Percentiles rank a stretch among this genome's conserved stretches.
These are phyloP conservation scores for Pezizomycotina sp. DNA, from an alignment of 2,329 filamentous ascomycete genomes.

Conservation along the genomic window DNA sequence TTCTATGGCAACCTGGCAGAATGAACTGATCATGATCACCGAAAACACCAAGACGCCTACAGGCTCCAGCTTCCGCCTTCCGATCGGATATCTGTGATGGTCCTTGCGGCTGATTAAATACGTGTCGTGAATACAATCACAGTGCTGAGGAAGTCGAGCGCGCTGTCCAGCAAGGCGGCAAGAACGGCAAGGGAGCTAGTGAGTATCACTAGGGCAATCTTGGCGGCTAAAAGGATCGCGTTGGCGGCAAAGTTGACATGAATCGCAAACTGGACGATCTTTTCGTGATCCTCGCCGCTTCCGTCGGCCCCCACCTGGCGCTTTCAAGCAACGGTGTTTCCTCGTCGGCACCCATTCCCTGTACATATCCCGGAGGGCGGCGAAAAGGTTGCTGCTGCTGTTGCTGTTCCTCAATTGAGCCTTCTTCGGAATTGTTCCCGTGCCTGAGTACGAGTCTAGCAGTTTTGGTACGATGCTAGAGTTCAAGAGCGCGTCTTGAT, in stretches of 20 bases:
- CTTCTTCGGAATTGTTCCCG: constrained; percentile 5
- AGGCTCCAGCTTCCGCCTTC: constrained; percentile 58
- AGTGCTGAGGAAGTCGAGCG: constrained; percentile 65
- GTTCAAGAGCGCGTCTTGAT: constrained; percentile 70
- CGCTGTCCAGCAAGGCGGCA: constrained; percentile 58
- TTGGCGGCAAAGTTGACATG: constrained; percentile 74
- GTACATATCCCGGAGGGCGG: constrained; percentile 51
- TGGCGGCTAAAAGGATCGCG: constrained; percentile 53
- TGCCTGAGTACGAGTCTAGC: constrained; percentile 40
- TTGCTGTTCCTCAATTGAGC: neutral
- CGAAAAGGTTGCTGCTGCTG: constrained; percentile 14
- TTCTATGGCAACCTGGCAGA: constrained; percentile 59
- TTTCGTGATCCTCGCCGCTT: constrained; percentile 9
- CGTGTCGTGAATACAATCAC: constrained; percentile 52
- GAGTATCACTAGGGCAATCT: constrained; percentile 58
- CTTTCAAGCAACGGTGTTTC: constrained; percentile 46
- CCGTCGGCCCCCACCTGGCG: constrained; percentile 18
- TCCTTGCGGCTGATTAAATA: constrained; percentile 50
- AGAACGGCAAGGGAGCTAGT: constrained; percentile 70
- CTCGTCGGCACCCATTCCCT: constrained; percentile 53
- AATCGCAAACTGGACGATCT: constrained; percentile 48
- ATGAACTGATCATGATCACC: constrained; percentile 72
- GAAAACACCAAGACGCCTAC: constrained; percentile 68
- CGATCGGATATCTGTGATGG: constrained; percentile 62
- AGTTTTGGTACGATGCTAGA: constrained; percentile 83